phyloP scores from a whole-genome alignment of 148 eudicot genomes.

The Drosera capensis region DNA sequence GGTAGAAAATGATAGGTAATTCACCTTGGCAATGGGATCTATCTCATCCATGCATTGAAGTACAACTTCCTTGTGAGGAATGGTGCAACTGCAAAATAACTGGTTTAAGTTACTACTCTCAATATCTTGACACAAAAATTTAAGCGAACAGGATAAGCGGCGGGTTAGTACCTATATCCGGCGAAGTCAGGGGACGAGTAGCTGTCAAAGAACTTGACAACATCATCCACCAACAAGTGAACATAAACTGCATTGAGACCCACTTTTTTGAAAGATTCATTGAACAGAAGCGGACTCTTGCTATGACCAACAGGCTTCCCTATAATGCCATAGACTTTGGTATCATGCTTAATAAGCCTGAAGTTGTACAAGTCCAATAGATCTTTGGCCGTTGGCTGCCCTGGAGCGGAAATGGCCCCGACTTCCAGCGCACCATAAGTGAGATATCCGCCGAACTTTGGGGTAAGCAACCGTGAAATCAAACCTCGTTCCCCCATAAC shows the following conservation, averaged over 20 bases:
- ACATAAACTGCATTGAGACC: constrained; percentile 54
- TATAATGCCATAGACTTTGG: constrained; percentile 55
- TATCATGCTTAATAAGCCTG: constrained; percentile 44
- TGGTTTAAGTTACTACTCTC: not conserved
- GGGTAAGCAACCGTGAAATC: constrained; percentile 50
- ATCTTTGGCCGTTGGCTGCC: constrained; percentile 58
- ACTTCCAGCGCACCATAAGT: constrained; percentile 57
- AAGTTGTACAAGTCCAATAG: constrained; percentile 53
- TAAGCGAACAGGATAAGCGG: not conserved
- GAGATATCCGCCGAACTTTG: constrained; percentile 70
- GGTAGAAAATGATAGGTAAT: constrained; percentile 1
- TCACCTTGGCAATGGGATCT: constrained; percentile 67
- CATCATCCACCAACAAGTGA: constrained; percentile 61
- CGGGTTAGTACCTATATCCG: constrained; percentile 46
- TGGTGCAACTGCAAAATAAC: constrained; percentile 43
- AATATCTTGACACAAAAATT: too few relatives aligned
- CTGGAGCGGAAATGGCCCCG: constrained; percentile 62
- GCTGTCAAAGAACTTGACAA: constrained; percentile 33
- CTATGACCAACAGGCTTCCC: constrained; percentile 73
- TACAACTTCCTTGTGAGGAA: constrained; percentile 68
- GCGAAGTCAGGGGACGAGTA: constrained; percentile 53
- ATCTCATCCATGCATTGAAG: constrained; percentile 49
- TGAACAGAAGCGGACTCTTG: constrained; percentile 54
- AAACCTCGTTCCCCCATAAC: constrained; percentile 73
- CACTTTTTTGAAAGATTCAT: constrained; percentile 38